Percentiles rank a stretch among this genome's conserved stretches.
phyloP scores from a whole-genome alignment of 805 yeast species.

The Teunomyces aglyptinius region DNA sequence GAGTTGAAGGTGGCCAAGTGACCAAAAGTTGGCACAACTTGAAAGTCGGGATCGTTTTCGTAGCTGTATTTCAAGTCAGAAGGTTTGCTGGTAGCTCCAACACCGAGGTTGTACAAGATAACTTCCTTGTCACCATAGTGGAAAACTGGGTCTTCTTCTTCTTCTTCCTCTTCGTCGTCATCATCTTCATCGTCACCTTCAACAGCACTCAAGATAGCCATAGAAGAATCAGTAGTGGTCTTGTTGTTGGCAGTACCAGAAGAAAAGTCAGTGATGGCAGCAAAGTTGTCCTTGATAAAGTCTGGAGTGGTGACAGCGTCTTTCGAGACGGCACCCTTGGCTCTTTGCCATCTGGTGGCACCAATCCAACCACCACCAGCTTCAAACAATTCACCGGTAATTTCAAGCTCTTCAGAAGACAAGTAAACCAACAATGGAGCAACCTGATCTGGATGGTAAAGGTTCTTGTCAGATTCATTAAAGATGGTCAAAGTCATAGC shows the following conservation, averaged over 20 bases:
- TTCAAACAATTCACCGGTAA: constrained; percentile 82
- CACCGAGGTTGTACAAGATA: constrained; percentile 82
- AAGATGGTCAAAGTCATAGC: constrained; percentile 93
- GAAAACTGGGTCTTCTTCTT: constrained; percentile 47
- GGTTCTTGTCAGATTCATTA: constrained; percentile 73
- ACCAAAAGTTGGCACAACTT: constrained; percentile 85
- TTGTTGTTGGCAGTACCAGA: constrained; percentile 53
- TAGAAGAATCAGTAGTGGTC: constrained; percentile 72
- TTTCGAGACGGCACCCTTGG: constrained; percentile 74
- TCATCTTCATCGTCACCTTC: constrained; percentile 46
- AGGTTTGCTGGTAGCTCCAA: constrained; percentile 70
- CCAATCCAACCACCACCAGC: constrained; percentile 98
- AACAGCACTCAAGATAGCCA: constrained; percentile 71
- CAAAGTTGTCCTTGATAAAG: constrained; percentile 66
- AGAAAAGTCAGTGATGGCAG: constrained; percentile 61
- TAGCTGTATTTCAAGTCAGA: constrained; percentile 72
- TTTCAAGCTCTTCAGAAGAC: constrained; percentile 68
- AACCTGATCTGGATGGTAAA: constrained; percentile 82
- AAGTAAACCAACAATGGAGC: constrained; percentile 85
- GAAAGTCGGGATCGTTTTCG: constrained; percentile 75
- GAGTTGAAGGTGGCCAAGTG: constrained; percentile 81
- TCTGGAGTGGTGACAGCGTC: constrained; percentile 61
- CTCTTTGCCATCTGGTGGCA: constrained; percentile 91
- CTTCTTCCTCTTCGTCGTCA: constrained; percentile 38
- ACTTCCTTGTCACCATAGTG: constrained; percentile 65